Evolutionary conservation across 768 basidiomycete genomes (phyloP).

Genomic region (Xerocomus potaroensis): DNA sequence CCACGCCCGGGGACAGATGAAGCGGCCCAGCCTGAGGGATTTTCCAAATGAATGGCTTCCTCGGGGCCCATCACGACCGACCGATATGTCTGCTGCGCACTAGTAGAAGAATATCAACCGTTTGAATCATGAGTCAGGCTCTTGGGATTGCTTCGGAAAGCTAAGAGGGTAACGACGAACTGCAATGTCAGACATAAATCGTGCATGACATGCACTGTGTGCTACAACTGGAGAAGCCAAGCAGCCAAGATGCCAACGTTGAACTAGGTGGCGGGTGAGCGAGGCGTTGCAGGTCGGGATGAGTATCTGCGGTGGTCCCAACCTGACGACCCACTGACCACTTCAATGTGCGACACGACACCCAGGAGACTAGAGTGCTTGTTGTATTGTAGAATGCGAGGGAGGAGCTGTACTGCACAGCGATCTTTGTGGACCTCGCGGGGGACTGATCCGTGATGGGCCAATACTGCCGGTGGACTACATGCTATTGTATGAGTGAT

Average conservation of each 20-base stretch:
- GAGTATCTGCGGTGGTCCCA: slow-evolving; percentile 59
- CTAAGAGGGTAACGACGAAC: no score
- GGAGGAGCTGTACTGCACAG: slow-evolving; percentile 57
- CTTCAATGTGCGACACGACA: no score
- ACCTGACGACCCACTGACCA: no score
- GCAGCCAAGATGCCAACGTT: slow-evolving; percentile 50
- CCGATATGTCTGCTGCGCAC: slow-evolving; percentile 2
- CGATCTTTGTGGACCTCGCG: slow-evolving; percentile 49
- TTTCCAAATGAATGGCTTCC: slow-evolving; percentile 88
- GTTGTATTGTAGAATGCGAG: slow-evolving; percentile 56
- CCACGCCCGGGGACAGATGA: slow-evolving; percentile 51
- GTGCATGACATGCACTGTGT: no score
- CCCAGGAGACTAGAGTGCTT: slow-evolving; percentile 46
- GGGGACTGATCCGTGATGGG: slow-evolving; percentile 52
- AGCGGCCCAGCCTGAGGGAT: slow-evolving; percentile 66
- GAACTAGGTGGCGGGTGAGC: slow-evolving; percentile 43
- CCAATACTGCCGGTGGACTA: slow-evolving; percentile 54
- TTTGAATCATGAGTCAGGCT: background rate
- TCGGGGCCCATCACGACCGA: slow-evolving; percentile 6
- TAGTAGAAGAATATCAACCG: slow-evolving; percentile 7
- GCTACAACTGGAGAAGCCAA: no score
- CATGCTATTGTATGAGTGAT: slow-evolving; percentile 53
- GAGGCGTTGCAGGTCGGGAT: slow-evolving; percentile 48
- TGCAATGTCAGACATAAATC: no score
- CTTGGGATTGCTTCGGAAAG: no score